Evolutionary conservation across 345 rosid genomes (phyloP), one percentile per base, ranked within the genome.

Genomic region (Heritiera fomes): DNA sequence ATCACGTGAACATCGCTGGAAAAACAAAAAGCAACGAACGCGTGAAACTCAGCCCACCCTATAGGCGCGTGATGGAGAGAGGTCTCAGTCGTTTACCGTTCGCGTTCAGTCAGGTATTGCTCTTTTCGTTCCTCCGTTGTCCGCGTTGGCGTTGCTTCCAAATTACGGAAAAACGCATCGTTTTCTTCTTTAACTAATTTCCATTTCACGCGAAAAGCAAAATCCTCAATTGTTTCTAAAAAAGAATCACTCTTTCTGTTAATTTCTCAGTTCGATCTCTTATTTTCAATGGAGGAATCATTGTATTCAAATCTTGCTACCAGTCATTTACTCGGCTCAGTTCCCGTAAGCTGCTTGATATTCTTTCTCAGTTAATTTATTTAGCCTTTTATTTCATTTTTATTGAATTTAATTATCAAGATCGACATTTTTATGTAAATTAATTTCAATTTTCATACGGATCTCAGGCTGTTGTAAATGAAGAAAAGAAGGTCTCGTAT

Each of bases 321-420:
- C 7, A 95, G 94, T 73, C 95, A 89, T 84, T 85, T 93, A 72
- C 94, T 95, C 71, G 98, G 95, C 77, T 94, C 97, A 41, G 98
- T 94, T 45, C 98, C 98, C 7, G 97, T 94, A 85, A 89, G 87
- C 73, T 53, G 28, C 58, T 18, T 34, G 4, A 60, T 49, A 30
- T 75, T 64, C 40, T 11, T 65, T 15, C 8, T 78, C 3, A 15
- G 55, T 73, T 30, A 71, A 43, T 30, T 81, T 34, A 23, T 23
- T 23, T 32, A n/a, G 14, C 38, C 6, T 55, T 56, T 0, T 23
- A 23, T 74, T 58, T 20, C 0, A 7, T 56, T 20, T 58, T 18
- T 70, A 28, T 41, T 30, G 47, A 23, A n/a, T 49, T 30, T 3
- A 77, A 55, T 58, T 68, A 18, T 53, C 28, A 38, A 17, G 28